Percentiles rank a stretch among this genome's conserved stretches.
Evolutionary conservation across 2,329 filamentous ascomycete species (phyloP).

Genomic region (Beauveria bassiana): DNA sequence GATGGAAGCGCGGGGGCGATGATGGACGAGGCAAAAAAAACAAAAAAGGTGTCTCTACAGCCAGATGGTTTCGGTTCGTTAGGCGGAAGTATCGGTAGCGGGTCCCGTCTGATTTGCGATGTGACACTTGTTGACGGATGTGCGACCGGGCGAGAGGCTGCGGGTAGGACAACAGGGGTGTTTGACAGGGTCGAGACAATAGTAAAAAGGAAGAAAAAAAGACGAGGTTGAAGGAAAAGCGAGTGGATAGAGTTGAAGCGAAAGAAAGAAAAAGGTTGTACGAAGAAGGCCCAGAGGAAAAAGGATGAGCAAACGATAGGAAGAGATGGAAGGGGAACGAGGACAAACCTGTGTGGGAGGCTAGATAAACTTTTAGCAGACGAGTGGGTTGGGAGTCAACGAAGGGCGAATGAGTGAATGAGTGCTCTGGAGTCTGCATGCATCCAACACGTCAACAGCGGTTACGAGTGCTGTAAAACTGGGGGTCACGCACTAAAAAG

Average conservation of each 20-base stretch:
- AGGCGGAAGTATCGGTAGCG: slow-evolving; percentile 4
- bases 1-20: not conserved
- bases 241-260: slow-evolving; percentile 4
- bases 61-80: not conserved
- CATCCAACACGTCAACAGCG: not conserved
- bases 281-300: not conserved
- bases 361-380: not conserved
- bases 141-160: not conserved
- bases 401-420: no score
- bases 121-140: not conserved
- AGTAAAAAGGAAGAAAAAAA: not conserved
- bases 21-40: slow-evolving; percentile 7
- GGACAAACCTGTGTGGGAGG: not conserved
- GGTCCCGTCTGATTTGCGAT: slow-evolving; percentile 4
- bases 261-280: not conserved
- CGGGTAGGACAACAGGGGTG: not conserved
- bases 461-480: not conserved
- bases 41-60: not conserved
- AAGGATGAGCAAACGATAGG: not conserved
- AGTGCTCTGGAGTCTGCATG: not conserved
- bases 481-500: not conserved
- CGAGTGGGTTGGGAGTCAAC: not conserved
- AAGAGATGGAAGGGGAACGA: not conserved
- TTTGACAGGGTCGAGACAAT: not conserved
- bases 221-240: not conserved